Evolutionary conservation across 306 rosid species (phyloP).

Genomic region (Mucuna pruriens): DNA sequence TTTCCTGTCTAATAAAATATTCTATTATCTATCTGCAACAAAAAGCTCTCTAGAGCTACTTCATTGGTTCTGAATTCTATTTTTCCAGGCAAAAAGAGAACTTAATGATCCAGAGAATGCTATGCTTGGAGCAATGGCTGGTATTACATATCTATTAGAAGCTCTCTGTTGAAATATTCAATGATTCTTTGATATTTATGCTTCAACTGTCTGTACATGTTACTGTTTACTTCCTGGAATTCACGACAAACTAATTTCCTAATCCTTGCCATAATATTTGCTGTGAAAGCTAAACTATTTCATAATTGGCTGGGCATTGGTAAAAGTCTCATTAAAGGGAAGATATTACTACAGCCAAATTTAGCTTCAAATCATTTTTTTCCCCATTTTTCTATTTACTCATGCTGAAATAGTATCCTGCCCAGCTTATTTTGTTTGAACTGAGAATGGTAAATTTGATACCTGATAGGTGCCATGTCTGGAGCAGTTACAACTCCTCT

Average conservation of each 20-base stretch:
- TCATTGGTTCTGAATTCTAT: constrained; percentile 15
- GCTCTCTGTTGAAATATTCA: constrained; percentile 19
- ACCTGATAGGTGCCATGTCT: constrained; percentile 71
- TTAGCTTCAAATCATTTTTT: constrained; percentile 6
- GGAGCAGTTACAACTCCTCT: constrained; percentile 96
- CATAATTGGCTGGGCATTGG: not conserved
- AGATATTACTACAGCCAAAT: not conserved
- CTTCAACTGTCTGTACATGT: not conserved
- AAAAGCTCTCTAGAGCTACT: not conserved
- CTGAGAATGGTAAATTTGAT: constrained; percentile 30
- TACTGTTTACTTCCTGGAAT: not conserved
- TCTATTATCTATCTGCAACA: not conserved
- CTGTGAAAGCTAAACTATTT: constrained; percentile 1
- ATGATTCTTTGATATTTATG: constrained; percentile 19
- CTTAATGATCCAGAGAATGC: constrained; percentile 81
- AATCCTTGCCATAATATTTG: not conserved
- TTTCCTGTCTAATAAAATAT: not conserved
- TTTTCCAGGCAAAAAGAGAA: constrained; percentile 67
- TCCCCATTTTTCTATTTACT: not conserved
- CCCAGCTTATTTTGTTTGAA: constrained; percentile 24
- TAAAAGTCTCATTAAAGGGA: not conserved
- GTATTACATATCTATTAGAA: constrained; percentile 39
- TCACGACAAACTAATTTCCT: not conserved
- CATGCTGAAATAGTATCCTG: not conserved
- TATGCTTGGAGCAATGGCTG: constrained; percentile 77